Conservation (phyloP, 495 filamentous ascomycete genomes). For the Tuber brumale region DNA sequence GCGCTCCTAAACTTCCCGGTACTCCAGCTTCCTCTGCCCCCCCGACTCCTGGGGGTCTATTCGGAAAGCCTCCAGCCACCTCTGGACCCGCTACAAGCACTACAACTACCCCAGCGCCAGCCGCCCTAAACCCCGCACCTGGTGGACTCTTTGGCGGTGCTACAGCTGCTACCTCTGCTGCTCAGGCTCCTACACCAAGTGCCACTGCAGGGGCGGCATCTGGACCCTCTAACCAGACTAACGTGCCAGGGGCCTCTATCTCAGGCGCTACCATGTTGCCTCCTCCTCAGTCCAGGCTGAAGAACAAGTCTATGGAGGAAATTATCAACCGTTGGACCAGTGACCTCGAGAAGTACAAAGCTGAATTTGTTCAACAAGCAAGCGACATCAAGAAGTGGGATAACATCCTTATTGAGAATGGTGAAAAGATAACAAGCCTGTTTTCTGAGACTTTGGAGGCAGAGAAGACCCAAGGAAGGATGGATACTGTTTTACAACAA, state of each 20-base stretch:
- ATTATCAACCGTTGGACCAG: constrained; percentile 98
- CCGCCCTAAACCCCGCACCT: background rate
- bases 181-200: constrained; percentile 33
- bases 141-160: constrained; percentile 26
- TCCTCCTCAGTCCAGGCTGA: constrained; percentile 62
- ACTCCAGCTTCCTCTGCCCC: constrained; percentile 15
- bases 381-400: constrained; percentile 86
- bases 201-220: constrained; percentile 16
- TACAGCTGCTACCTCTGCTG: constrained; percentile 16
- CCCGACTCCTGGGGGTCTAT: constrained; percentile 15
- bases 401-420: constrained; percentile 80
- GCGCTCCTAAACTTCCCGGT: constrained; percentile 14
- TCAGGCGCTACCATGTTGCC: constrained; percentile 17
- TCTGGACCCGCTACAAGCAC: constrained; percentile 6
- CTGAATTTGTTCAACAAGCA: constrained; percentile 86
- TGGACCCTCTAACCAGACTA: constrained; percentile 10
- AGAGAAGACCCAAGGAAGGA: constrained; percentile 78
- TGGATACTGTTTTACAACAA: constrained; percentile 77
- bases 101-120: constrained; percentile 18
- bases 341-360: constrained; percentile 89
- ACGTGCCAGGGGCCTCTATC: constrained; percentile 10
- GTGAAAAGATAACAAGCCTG: constrained; percentile 82
- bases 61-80: constrained; percentile 19
- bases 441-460: constrained; percentile 83
- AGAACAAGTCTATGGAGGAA: constrained; percentile 99